These are phyloP conservation scores for Moesziomyces sp. DNA, from an alignment of 1,284 basidiomycete species.

Conservation along the genomic window DNA sequence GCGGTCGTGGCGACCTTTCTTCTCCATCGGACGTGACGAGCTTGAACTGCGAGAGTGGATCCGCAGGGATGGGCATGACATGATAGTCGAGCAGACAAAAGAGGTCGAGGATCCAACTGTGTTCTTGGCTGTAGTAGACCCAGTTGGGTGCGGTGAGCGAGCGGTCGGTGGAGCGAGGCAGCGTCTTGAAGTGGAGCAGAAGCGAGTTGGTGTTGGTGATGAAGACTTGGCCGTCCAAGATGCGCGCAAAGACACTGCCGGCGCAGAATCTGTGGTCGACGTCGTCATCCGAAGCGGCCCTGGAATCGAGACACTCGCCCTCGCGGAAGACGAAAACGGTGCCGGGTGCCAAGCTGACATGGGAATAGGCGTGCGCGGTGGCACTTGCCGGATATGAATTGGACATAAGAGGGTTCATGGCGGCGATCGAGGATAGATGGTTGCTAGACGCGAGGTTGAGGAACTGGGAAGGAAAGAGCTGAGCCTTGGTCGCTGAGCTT, in stretches of 20 bases:
- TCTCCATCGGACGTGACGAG: constrained; percentile 21
- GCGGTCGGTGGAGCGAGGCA: constrained; percentile 4
- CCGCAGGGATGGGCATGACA: constrained; percentile 11
- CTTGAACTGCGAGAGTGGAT: constrained; percentile 27
- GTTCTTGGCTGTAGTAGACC: background rate
- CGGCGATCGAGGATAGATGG: too few species aligned
- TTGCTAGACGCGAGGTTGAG: too few species aligned
- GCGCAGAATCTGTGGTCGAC: constrained; percentile 20
- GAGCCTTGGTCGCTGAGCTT: too few species aligned
- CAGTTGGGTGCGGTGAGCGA: constrained; percentile 6
- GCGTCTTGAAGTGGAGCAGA: constrained; percentile 10
- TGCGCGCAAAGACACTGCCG: constrained; percentile 15
- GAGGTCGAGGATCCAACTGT: constrained; percentile 9
- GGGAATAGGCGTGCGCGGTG: too few species aligned
- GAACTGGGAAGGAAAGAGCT: too few species aligned
- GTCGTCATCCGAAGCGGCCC: constrained; percentile 14
- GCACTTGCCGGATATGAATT: too few species aligned
- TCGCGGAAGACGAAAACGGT: constrained; percentile 1
- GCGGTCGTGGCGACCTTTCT: constrained; percentile 24
- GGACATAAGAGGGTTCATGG: too few species aligned
- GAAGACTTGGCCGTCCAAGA: constrained; percentile 14
- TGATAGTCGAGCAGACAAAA: constrained; percentile 38
- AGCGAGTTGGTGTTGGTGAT: constrained; percentile 5
- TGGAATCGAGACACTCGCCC: constrained; percentile 24
- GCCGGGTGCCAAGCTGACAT: too few species aligned